Conservation (phyloP, 495 filamentous ascomycete species). For the Neurospora tetraspora region DNA sequence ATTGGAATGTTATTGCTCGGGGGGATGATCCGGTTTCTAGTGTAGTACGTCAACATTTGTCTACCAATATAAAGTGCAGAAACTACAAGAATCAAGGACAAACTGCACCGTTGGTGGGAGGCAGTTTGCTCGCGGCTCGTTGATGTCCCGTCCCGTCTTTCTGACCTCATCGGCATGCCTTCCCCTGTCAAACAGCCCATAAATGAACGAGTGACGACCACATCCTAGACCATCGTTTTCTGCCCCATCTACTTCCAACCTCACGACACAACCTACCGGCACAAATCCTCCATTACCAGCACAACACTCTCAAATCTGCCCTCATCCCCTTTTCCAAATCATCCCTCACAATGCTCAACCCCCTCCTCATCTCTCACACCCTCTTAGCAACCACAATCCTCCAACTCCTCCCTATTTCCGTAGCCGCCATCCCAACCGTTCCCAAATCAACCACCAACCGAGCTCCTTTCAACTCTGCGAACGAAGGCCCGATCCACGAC, state of each 20-base stretch:
- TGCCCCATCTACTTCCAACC: background rate
- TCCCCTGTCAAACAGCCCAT: background rate
- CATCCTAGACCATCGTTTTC: background rate
- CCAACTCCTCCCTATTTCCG: background rate
- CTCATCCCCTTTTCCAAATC: background rate
- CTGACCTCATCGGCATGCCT: background rate
- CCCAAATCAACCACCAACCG: too few relatives aligned
- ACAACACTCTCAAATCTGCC: background rate
- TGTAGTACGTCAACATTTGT: too few relatives aligned
- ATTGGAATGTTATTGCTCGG: background rate
- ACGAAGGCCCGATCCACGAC: too few relatives aligned
- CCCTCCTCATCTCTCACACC: too few relatives aligned
- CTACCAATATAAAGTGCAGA: background rate
- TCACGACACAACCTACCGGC: background rate
- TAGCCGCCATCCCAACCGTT: background rate
- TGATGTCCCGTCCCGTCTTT: background rate
- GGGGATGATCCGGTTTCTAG: background rate
- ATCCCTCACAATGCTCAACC: background rate
- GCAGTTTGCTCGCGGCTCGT: background rate
- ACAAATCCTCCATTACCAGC: background rate
- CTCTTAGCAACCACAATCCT: background rate
- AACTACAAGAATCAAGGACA: background rate
- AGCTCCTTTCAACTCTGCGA: too few relatives aligned
- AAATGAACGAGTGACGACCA: background rate
- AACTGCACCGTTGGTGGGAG: background rate